Evolutionary conservation across 179 eudicot genomes (phyloP).

Genomic region (Drosera spatulata): DNA sequence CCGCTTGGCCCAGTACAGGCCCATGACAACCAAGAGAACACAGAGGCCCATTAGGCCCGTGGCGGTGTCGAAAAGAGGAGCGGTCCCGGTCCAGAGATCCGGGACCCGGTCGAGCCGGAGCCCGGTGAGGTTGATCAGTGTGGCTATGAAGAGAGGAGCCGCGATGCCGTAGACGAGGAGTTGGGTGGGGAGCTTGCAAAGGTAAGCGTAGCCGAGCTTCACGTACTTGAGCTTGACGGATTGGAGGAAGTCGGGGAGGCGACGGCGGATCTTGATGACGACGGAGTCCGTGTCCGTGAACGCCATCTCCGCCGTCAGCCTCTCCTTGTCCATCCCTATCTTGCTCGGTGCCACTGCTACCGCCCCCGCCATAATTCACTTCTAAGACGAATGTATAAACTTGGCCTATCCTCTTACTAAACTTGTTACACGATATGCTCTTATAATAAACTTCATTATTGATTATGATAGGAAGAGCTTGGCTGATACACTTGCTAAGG

Average conservation of each 20-base stretch:
- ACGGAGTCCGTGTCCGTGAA: conserved; percentile 52
- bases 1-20: conserved; percentile 40
- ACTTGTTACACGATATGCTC: no score
- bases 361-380: neutral
- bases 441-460: no score
- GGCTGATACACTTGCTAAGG: no score
- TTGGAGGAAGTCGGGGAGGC: conserved; percentile 58
- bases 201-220: conserved; percentile 53
- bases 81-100: conserved; percentile 25
- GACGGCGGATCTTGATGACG: conserved; percentile 60
- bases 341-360: conserved; percentile 5
- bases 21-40: conserved; percentile 25
- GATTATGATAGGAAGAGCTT: no score
- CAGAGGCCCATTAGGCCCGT: conserved; percentile 24
- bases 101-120: conserved; percentile 30
- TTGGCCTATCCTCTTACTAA: neutral
- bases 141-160: conserved; percentile 31
- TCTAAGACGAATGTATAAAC: neutral
- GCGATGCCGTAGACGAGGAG: conserved; percentile 24
- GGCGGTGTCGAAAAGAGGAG: conserved; percentile 27
- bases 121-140: conserved; percentile 31
- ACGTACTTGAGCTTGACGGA: conserved; percentile 77
- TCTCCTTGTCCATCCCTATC: conserved; percentile 60
- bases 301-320: conserved; percentile 71
- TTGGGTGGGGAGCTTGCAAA: conserved; percentile 27